Evolutionary conservation across 495 filamentous ascomycete genomes (phyloP).

Genomic region (Neurospora pannonica): DNA sequence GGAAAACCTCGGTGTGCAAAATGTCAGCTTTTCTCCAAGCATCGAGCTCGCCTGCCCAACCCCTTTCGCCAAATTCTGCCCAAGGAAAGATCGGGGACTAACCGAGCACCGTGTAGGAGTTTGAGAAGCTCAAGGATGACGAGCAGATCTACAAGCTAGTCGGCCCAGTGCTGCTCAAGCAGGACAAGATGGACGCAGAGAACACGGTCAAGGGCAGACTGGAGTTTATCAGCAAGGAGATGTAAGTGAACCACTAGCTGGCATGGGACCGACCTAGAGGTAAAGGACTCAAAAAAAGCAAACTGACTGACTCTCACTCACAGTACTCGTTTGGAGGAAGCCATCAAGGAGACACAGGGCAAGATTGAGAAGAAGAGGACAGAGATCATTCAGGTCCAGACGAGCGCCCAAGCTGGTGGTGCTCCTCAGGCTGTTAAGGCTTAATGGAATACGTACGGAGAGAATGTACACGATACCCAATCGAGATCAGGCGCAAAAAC

Average conservation of each 20-base stretch:
- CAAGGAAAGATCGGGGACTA: not conserved
- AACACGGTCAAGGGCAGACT: slow-evolving; percentile 83
- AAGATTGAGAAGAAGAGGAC: slow-evolving; percentile 71
- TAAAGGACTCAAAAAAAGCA: slow-evolving; percentile 4
- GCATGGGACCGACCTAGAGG: not conserved
- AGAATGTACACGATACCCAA: not conserved
- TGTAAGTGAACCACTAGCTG: slow-evolving; percentile 41
- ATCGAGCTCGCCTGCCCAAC: not conserved
- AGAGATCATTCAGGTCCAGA: slow-evolving; percentile 40
- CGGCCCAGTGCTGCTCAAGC: slow-evolving; percentile 87
- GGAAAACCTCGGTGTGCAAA: slow-evolving; percentile 83
- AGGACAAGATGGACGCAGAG: slow-evolving; percentile 78
- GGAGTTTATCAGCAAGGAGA: slow-evolving; percentile 89
- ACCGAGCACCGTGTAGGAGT: slow-evolving; percentile 50
- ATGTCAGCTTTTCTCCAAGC: slow-evolving; percentile 34
- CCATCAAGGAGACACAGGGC: slow-evolving; percentile 69
- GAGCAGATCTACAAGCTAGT: slow-evolving; percentile 92
- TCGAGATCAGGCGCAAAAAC: not conserved
- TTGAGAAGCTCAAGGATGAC: slow-evolving; percentile 62
- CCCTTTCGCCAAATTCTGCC: not conserved
- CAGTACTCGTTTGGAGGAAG: slow-evolving; percentile 73
- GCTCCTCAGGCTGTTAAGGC: slow-evolving; percentile 12
- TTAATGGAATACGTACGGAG: not conserved
- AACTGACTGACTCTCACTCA: not conserved
- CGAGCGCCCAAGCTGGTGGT: slow-evolving; percentile 27